Conservation (phyloP, 768 basidiomycete genomes). For the Rubroboletus pulcherrimus region DNA sequence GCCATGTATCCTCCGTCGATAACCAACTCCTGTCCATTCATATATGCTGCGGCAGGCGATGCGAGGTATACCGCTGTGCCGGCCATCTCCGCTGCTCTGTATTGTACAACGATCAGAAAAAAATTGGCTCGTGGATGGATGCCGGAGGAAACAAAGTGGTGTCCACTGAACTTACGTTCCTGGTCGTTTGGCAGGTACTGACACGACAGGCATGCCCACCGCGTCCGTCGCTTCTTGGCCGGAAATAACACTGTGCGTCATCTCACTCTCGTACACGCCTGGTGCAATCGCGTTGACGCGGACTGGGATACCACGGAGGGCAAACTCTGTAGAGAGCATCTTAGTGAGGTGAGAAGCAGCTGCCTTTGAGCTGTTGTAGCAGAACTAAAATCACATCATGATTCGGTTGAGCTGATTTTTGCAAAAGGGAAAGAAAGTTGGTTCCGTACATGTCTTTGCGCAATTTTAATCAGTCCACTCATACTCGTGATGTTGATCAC, state of each 20-base stretch:
- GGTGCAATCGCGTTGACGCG: constrained; percentile 75
- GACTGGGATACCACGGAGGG: constrained; percentile 61
- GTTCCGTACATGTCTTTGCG: constrained; percentile 72
- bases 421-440: neutral
- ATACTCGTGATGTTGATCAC: constrained; percentile 80
- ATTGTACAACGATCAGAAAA: constrained; percentile 2
- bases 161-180: constrained; percentile 59
- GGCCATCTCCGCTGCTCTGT: constrained; percentile 68
- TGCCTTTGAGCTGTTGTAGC: constrained; percentile 78
- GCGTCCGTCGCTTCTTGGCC: constrained; percentile 46
- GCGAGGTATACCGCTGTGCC: constrained; percentile 75
- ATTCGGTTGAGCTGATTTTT: neutral
- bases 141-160: neutral
- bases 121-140: neutral
- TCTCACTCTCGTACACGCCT: constrained; percentile 72
- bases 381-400: constrained; percentile 48
- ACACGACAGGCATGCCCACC: constrained; percentile 55
- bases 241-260: constrained; percentile 55
- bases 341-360: constrained; percentile 74
- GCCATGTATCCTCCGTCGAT: constrained; percentile 73
- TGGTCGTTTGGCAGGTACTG: constrained; percentile 58
- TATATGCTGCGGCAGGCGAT: constrained; percentile 68
- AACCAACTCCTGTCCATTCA: constrained; percentile 73
- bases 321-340: constrained; percentile 73
- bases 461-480: constrained; percentile 65